Conservation (phyloP, 768 basidiomycete genomes). For the Pleurotus sapidus region DNA sequence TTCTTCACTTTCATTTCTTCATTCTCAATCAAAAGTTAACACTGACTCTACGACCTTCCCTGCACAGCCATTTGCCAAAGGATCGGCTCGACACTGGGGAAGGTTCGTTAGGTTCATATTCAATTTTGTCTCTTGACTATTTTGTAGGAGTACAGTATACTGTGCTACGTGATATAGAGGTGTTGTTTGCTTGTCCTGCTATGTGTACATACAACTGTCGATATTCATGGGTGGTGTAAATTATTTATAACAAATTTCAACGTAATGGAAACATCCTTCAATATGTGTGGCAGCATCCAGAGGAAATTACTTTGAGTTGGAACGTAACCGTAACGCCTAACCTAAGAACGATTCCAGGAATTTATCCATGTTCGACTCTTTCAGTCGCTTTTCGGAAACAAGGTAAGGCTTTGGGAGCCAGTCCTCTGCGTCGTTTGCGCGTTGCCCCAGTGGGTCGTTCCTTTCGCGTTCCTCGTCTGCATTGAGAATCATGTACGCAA, state of each 20-base stretch:
- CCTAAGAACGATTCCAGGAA: conserved; percentile 16
- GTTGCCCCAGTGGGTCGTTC: not conserved
- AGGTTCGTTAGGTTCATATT: too few relatives aligned
- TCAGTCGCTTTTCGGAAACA: conserved; percentile 49
- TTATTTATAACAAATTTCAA: conserved; percentile 8
- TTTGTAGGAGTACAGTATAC: conserved; percentile 1
- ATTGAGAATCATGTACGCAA: conserved; percentile 59
- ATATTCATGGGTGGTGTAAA: conserved; percentile 9
- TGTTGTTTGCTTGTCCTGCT: conserved; percentile 9
- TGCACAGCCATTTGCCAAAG: not conserved
- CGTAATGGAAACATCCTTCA: not conserved
- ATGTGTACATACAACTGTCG: conserved; percentile 9
- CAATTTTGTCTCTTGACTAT: conserved; percentile 4
- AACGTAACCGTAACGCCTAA: not conserved
- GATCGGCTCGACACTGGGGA: not conserved
- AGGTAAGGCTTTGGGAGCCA: conserved; percentile 52
- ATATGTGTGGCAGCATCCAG: not conserved
- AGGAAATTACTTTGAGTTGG: too few relatives aligned
- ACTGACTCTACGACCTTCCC: too few relatives aligned
- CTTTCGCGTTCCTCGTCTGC: conserved; percentile 19
- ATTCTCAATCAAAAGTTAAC: not conserved
- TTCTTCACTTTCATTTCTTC: not conserved
- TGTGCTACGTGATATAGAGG: conserved; percentile 9
- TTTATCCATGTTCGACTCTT: conserved; percentile 36
- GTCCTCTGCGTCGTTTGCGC: conserved; percentile 21